phyloP scores from a whole-genome alignment of 2,329 filamentous ascomycete genomes.

The Botrytis hyacinthi region DNA sequence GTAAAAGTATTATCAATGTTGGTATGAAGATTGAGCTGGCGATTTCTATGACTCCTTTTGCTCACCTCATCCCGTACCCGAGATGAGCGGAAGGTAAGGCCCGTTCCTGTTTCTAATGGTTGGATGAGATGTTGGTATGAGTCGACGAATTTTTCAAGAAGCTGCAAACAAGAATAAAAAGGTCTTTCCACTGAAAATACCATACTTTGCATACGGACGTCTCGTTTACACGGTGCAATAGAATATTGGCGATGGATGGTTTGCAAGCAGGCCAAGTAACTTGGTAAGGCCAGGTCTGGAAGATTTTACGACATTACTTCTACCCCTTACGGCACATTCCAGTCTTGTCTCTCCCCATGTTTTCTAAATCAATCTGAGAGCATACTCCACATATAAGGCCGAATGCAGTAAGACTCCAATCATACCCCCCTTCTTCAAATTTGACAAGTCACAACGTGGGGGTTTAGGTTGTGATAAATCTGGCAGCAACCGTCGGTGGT shows the following conservation, averaged over 20 bases:
- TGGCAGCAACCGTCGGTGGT: conserved; percentile 2
- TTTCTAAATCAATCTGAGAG: conserved; percentile 1
- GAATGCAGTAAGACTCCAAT: conserved; percentile 15
- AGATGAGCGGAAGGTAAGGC: conserved; percentile 24
- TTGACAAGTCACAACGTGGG: conserved; percentile 19
- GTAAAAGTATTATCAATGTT: background rate
- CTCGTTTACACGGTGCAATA: background rate
- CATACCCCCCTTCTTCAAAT: background rate
- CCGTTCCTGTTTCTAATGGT: conserved; percentile 22
- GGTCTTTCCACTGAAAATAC: background rate
- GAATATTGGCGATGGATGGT: background rate
- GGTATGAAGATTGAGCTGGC: conserved; percentile 7
- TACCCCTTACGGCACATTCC: conserved; percentile 10
- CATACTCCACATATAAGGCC: background rate
- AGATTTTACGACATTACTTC: background rate
- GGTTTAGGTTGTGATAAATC: conserved; percentile 8
- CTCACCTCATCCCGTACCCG: conserved; percentile 22
- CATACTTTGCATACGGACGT: background rate
- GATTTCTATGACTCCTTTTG: conserved; percentile 6
- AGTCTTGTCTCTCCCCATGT: conserved; percentile 10
- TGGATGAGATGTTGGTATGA: conserved; percentile 15
- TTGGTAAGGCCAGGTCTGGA: conserved; percentile 6
- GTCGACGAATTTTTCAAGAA: background rate
- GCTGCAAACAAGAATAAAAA: conserved; percentile 17
- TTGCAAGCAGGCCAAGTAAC: conserved; percentile 9